These are phyloP conservation scores for Globisporangium recalcitrans DNA, from an alignment of 352 stramenopile genomes.

Conservation along the genomic window DNA sequence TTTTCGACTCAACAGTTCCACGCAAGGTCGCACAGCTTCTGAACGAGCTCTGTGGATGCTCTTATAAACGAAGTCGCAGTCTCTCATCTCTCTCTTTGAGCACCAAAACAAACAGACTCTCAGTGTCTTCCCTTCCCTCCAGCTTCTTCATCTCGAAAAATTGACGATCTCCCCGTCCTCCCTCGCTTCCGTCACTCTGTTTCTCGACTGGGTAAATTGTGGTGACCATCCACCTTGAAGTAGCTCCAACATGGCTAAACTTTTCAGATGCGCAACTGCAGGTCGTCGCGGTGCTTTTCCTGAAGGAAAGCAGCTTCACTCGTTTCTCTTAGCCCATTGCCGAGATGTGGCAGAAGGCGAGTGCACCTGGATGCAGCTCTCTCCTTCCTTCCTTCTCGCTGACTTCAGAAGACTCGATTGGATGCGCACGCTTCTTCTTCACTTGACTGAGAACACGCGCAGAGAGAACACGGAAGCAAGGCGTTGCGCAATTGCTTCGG, in stretches of 20 bases:
- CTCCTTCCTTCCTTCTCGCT: neutral
- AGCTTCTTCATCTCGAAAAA: neutral
- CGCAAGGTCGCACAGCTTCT: no score
- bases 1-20: no score
- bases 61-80: no score
- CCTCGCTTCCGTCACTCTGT: conserved; percentile 2
- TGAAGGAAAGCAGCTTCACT: no score
- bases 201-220: neutral
- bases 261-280: neutral
- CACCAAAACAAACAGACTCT: no score
- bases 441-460: neutral
- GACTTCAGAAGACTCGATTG: neutral
- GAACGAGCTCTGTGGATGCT: no score
- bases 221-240: neutral
- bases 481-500: neutral
- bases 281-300: no score
- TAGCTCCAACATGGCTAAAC: neutral
- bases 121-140: no score
- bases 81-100: no score
- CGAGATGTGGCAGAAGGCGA: no score
- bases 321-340: no score
- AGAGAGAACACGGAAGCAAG: neutral
- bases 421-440: neutral
- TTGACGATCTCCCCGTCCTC: neutral
- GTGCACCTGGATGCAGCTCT: neutral